A percentile compares a stretch with the other conserved stretches of the same genome.
Evolutionary conservation across 768 basidiomycete species (phyloP).

Genomic region (Tylopilus felleus): DNA sequence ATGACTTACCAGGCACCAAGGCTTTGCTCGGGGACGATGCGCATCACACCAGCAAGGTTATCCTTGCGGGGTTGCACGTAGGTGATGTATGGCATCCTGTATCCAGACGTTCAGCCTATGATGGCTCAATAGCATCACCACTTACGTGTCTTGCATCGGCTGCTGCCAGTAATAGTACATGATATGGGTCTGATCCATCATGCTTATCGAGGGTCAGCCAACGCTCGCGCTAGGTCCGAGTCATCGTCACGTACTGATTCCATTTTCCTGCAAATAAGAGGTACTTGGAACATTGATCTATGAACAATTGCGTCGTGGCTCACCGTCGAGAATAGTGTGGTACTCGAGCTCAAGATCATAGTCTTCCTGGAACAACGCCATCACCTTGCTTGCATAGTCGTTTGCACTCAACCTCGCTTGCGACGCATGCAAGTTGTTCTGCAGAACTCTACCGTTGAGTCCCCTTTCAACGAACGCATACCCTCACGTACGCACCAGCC

Average conservation of each 20-base stretch:
- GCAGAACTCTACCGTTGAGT: not conserved
- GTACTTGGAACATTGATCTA: not conserved
- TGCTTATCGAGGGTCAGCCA: constrained; percentile 31
- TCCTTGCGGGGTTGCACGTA: not conserved
- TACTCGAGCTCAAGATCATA: not conserved
- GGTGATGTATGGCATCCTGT: constrained; percentile 20
- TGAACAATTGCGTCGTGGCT: not conserved
- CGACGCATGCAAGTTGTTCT: not conserved
- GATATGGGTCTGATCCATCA: constrained; percentile 68
- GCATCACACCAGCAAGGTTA: constrained; percentile 37
- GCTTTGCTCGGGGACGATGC: constrained; percentile 59
- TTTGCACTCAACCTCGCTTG: not conserved
- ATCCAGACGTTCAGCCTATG: constrained; percentile 16
- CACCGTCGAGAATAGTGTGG: not conserved
- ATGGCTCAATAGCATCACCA: constrained; percentile 20
- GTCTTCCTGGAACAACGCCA: not conserved
- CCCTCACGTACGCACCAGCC: not conserved
- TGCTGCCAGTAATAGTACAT: constrained; percentile 69
- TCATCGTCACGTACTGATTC: not conserved
- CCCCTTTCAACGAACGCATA: not conserved
- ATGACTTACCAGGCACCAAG: constrained; percentile 51
- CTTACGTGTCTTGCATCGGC: constrained; percentile 59
- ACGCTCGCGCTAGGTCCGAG: not conserved
- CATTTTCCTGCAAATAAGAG: not conserved
- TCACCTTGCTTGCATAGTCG: not conserved